Conservation (phyloP, 768 basidiomycete species). For the Lactifluus subvellereus region DNA sequence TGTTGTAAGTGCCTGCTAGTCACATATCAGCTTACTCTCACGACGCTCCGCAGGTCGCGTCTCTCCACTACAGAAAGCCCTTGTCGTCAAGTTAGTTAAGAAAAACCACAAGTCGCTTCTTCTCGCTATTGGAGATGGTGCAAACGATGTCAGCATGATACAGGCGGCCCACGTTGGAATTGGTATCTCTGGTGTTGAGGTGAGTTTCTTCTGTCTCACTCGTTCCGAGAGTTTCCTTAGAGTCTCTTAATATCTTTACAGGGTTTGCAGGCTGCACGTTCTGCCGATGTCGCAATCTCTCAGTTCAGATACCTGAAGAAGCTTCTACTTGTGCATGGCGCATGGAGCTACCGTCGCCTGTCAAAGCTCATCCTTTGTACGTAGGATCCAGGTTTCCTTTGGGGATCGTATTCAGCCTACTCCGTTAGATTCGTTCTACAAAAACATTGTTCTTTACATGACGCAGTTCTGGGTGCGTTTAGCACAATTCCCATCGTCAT, state of each 20-base stretch:
- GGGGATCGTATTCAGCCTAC: constrained; percentile 14
- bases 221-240: background rate
- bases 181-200: constrained; percentile 97
- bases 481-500: constrained; percentile 15
- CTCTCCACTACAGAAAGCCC: constrained; percentile 93
- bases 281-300: constrained; percentile 95
- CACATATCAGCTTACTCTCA: background rate
- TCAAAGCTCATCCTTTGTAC: constrained; percentile 93
- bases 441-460: constrained; percentile 98
- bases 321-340: constrained; percentile 90
- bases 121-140: constrained; percentile 96
- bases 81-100: constrained; percentile 98
- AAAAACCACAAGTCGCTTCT: constrained; percentile 90
- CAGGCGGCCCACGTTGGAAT: constrained; percentile 98
- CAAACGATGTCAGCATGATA: constrained; percentile 99
- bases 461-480: constrained; percentile 90
- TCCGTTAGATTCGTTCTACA: constrained; percentile 88
- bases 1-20: constrained; percentile 61
- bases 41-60: constrained; percentile 65
- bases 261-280: constrained; percentile 97
- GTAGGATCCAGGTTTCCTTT: constrained; percentile 30
- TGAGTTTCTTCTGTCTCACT: constrained; percentile 27
- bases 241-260: constrained; percentile 28
- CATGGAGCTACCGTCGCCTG: constrained; percentile 95
- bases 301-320: constrained; percentile 97